phyloP scores from a whole-genome alignment of 2,329 filamentous ascomycete genomes.

The Colletotrichum sp. region DNA sequence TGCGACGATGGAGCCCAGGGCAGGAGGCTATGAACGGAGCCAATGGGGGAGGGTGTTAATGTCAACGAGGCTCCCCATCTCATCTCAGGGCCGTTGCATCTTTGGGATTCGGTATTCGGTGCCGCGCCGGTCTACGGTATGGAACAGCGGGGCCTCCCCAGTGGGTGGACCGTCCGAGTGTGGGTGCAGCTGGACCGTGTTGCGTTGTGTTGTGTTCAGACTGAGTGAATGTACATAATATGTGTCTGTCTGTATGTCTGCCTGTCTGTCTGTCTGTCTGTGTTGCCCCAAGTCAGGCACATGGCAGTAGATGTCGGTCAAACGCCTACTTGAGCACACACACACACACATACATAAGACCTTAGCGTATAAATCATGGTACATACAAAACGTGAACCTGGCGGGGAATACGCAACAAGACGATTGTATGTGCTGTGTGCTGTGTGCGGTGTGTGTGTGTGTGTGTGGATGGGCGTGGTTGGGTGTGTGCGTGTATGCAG shows the following conservation, averaged over 20 bases:
- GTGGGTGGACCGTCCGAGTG: neutral
- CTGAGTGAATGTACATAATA: neutral
- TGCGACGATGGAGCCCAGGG: neutral
- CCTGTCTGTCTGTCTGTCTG: no score
- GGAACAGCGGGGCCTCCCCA: neutral
- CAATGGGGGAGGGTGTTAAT: neutral
- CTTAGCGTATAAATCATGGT: no score
- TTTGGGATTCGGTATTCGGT: constrained; percentile 16
- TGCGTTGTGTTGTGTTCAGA: neutral
- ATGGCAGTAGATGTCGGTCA: no score
- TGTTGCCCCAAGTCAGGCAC: no score
- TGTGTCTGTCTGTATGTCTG: no score
- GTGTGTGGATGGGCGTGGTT: neutral
- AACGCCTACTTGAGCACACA: no score
- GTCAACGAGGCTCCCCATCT: neutral
- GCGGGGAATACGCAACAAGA: no score
- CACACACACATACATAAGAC: no score
- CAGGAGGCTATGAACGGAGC: neutral
- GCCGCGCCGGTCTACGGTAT: neutral
- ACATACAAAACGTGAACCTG: no score
- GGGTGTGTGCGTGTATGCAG: neutral
- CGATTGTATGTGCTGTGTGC: neutral
- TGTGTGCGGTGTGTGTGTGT: neutral
- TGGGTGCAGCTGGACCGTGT: neutral
- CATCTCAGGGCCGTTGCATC: neutral